Conservation (phyloP, 805 yeast species). For the Hemisphaericaspora nanyangensis region DNA sequence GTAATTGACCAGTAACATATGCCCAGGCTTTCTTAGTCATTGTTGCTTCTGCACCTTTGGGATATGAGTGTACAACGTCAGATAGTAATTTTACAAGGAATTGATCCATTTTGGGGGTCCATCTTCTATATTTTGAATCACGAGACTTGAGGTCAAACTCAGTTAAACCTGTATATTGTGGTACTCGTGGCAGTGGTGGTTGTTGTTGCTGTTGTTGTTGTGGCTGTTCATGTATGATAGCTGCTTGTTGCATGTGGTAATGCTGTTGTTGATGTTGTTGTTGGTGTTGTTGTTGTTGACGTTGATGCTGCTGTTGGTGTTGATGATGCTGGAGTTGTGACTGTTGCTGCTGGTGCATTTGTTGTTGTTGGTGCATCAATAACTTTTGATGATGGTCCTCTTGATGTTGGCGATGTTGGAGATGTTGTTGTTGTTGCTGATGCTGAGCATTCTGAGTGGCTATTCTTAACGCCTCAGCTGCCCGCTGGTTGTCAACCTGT, state of each 20-base stretch:
- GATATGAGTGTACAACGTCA: slow-evolving; percentile 34
- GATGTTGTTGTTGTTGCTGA: slow-evolving; percentile 5
- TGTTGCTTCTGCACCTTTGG: slow-evolving; percentile 25
- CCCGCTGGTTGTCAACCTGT: slow-evolving; percentile 12
- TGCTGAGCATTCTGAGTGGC: slow-evolving; percentile 14
- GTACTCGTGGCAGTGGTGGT: neutral
- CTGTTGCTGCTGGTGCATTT: slow-evolving; percentile 7
- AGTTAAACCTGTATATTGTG: slow-evolving; percentile 15
- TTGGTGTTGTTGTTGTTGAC: slow-evolving; percentile 7
- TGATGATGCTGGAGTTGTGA: slow-evolving; percentile 5
- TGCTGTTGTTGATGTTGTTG: slow-evolving; percentile 13
- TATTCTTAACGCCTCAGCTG: slow-evolving; percentile 19
- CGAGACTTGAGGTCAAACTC: slow-evolving; percentile 30
- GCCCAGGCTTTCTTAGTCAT: slow-evolving; percentile 38
- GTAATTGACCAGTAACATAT: slow-evolving; percentile 30
- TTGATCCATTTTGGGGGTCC: slow-evolving; percentile 39
- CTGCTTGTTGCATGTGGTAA: slow-evolving; percentile 9
- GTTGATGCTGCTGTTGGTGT: slow-evolving; percentile 6
- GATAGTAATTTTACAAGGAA: slow-evolving; percentile 26
- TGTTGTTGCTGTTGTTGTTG: slow-evolving; percentile 2
- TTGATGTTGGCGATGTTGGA: slow-evolving; percentile 11
- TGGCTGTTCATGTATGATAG: slow-evolving; percentile 1
- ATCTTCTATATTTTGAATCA: slow-evolving; percentile 34
- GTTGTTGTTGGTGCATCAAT: slow-evolving; percentile 10
- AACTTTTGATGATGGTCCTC: slow-evolving; percentile 9